These are phyloP conservation scores for Orbilia quercus DNA, from an alignment of 2,329 filamentous ascomycete species.

Conservation along the genomic window DNA sequence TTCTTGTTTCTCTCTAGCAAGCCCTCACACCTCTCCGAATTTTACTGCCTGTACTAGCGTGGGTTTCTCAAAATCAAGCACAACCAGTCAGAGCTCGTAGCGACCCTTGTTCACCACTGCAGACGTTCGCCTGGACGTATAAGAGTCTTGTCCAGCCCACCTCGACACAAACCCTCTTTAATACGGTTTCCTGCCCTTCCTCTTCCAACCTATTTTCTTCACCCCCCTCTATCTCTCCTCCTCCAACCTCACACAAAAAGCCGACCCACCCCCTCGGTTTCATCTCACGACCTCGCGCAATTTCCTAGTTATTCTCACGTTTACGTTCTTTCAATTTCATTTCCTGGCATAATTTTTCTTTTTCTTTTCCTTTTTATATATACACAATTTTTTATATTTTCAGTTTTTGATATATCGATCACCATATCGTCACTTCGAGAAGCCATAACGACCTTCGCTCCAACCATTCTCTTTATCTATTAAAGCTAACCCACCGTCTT, in stretches of 20 bases:
- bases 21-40: constrained; percentile 46
- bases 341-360: constrained; percentile 61
- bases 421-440: constrained; percentile 56
- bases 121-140: constrained; percentile 55
- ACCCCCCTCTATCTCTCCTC: constrained; percentile 64
- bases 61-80: constrained; percentile 49
- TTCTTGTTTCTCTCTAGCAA: constrained; percentile 56
- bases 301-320: constrained; percentile 63
- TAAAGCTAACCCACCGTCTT: constrained; percentile 45
- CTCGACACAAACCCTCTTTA: constrained; percentile 65
- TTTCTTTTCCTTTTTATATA: constrained; percentile 63
- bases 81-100: constrained; percentile 53
- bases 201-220: constrained; percentile 71
- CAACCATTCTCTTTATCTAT: constrained; percentile 59
- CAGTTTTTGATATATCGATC: constrained; percentile 57
- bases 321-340: constrained; percentile 58
- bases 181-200: constrained; percentile 64
- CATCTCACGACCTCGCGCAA: constrained; percentile 66
- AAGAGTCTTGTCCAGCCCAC: constrained; percentile 55
- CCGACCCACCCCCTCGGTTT: constrained; percentile 71
- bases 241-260: constrained; percentile 69
- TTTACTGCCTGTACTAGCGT: constrained; percentile 52
- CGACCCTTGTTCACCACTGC: constrained; percentile 52
- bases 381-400: constrained; percentile 35
- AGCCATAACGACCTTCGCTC: constrained; percentile 55